Percentiles rank a stretch among this genome's conserved stretches.
Conservation (phyloP, 1,284 basidiomycete genomes). For the Malassezia japonica region DNA sequence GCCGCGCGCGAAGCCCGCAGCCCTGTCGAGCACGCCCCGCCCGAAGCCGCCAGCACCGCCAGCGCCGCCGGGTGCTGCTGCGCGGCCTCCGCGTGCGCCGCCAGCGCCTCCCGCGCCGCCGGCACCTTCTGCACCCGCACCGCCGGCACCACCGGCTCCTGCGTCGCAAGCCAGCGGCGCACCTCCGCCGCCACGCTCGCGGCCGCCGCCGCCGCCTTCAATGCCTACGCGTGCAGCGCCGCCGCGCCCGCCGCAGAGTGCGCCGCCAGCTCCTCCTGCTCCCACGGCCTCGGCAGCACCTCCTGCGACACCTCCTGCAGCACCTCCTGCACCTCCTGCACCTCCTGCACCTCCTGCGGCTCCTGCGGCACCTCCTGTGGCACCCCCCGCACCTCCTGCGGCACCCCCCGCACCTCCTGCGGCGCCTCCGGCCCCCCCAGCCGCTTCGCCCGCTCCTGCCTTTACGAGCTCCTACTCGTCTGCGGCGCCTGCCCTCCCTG, state of each 20-base stretch:
- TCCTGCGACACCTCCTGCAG: background rate
- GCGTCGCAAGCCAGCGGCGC: background rate
- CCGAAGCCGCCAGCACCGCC: slow-evolving; percentile 5
- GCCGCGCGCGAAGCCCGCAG: slow-evolving; percentile 15
- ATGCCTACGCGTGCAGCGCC: slow-evolving; percentile 17
- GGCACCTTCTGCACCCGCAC: background rate
- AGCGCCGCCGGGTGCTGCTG: background rate
- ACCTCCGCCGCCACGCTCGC: slow-evolving; percentile 6
- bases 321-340: background rate
- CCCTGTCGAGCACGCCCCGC: slow-evolving; percentile 1
- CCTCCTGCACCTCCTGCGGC: slow-evolving; percentile 8
- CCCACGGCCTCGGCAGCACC: background rate
- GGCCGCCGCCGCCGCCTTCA: slow-evolving; percentile 12
- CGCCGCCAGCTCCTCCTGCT: background rate
- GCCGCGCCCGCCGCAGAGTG: slow-evolving; percentile 6
- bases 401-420: background rate
- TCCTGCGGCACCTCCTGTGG: background rate
- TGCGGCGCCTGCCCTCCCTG: background rate
- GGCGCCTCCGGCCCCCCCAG: background rate
- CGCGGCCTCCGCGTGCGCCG: background rate
- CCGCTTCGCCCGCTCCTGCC: slow-evolving; percentile 2
- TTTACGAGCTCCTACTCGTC: too few species aligned
- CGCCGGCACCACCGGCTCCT: background rate
- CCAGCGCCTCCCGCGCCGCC: slow-evolving; percentile 5
- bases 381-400: background rate